Percentiles rank a stretch among this genome's conserved stretches.
These are phyloP conservation scores for Euphorbia lathyris DNA, from an alignment of 345 rosid species.

Conservation along the genomic window DNA sequence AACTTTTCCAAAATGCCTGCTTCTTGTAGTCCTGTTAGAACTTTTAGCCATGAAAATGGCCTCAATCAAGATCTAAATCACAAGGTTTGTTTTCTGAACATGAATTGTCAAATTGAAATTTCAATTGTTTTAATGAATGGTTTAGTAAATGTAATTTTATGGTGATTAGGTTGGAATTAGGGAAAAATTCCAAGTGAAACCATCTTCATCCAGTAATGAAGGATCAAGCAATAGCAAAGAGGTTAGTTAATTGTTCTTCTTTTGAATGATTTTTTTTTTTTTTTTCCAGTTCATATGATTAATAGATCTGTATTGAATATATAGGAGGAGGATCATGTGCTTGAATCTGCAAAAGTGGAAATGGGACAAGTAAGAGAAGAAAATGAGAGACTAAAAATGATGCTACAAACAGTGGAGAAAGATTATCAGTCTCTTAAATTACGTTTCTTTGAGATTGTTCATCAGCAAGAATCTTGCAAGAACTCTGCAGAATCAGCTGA, in stretches of 20 bases:
- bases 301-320: too few relatives aligned
- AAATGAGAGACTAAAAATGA: conserved; percentile 55
- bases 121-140: too few relatives aligned
- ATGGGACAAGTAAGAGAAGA: conserved; percentile 76
- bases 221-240: conserved; percentile 25
- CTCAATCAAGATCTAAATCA: conserved; percentile 17
- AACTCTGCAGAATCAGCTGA: conserved; percentile 17
- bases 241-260: neutral
- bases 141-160: neutral
- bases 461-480: conserved; percentile 36
- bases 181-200: conserved; percentile 18
- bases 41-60: conserved; percentile 29
- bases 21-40: conserved; percentile 24
- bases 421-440: conserved; percentile 62
- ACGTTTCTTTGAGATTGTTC: conserved; percentile 57
- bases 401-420: conserved; percentile 51
- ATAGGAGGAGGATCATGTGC: conserved; percentile 33
- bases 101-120: too few relatives aligned
- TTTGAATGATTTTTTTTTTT: neutral
- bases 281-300: neutral
- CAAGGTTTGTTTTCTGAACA: neutral
- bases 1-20: conserved; percentile 13
- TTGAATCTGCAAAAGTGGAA: conserved; percentile 62
- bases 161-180: conserved; percentile 15
- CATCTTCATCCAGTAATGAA: conserved; percentile 28